Conservation (phyloP, 768 basidiomycete species). For the Leccinum obscurum region DNA sequence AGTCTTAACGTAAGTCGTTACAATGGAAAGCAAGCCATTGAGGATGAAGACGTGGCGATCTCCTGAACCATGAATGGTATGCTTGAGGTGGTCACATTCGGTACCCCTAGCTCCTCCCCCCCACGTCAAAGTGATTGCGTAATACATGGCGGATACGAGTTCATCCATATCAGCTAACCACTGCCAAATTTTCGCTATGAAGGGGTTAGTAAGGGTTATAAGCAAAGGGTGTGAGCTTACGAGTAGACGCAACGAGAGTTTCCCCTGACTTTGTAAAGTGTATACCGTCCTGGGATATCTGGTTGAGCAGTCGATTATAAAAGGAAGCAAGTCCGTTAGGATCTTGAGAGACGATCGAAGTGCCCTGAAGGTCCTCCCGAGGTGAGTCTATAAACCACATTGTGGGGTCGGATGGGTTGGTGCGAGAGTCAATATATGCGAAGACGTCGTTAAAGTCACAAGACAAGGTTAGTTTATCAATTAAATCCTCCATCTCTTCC, state of each 20-base stretch:
- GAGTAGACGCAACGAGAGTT: neutral
- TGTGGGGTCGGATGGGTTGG: no score
- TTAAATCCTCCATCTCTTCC: no score
- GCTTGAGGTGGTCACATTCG: constrained; percentile 16
- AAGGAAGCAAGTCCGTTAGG: no score
- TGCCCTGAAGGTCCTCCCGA: no score
- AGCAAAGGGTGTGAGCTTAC: neutral
- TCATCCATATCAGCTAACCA: constrained; percentile 10
- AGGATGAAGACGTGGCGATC: constrained; percentile 14
- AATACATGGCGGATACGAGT: constrained; percentile 10
- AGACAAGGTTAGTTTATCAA: no score
- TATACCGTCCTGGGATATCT: no score
- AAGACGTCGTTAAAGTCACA: no score
- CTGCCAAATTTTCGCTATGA: neutral
- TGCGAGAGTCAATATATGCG: no score
- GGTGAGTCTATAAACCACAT: no score
- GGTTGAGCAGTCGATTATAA: no score
- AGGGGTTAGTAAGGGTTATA: neutral
- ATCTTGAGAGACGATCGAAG: no score
- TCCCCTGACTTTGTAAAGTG: neutral
- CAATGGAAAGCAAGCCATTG: constrained; percentile 15
- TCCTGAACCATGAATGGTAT: constrained; percentile 1
- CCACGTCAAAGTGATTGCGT: constrained; percentile 15
- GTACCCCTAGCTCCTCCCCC: constrained; percentile 15
- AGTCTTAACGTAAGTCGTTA: constrained; percentile 17